Evolutionary conservation across 2,329 filamentous ascomycete species (phyloP).

Genomic region (Pseudogymnoascus sp.): DNA sequence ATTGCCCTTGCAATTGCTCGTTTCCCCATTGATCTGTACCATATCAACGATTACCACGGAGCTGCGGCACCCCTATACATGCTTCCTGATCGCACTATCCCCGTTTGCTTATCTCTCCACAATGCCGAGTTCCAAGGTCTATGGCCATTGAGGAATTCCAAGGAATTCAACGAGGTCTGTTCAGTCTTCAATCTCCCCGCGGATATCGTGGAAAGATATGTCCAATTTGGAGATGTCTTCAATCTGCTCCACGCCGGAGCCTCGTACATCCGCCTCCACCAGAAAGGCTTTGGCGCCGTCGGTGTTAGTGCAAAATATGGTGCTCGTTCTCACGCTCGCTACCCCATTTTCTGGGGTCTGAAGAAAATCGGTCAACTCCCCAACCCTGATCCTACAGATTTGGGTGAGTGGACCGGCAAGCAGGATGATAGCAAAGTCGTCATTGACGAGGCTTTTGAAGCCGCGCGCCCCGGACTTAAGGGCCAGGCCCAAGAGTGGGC

Average conservation of each 20-base stretch:
- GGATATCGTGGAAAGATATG: constrained; percentile 46
- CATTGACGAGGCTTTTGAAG: constrained; percentile 48
- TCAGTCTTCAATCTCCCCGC: constrained; percentile 60
- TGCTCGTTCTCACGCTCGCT: constrained; percentile 55
- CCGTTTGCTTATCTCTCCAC: constrained; percentile 55
- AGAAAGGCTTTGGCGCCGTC: constrained; percentile 59
- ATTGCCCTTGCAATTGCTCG: constrained; percentile 55
- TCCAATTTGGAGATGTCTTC: constrained; percentile 49
- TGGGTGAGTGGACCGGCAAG: constrained; percentile 48
- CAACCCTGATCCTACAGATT: constrained; percentile 56
- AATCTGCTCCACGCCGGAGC: constrained; percentile 58
- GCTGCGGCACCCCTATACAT: constrained; percentile 56
- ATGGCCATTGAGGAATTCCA: constrained; percentile 56
- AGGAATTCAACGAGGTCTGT: constrained; percentile 55
- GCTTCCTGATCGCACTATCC: constrained; percentile 49
- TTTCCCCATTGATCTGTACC: constrained; percentile 56
- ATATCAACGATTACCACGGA: constrained; percentile 60
- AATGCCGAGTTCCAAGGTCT: constrained; percentile 63
- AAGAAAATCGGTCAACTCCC: constrained; percentile 60
- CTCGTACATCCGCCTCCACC: constrained; percentile 57
- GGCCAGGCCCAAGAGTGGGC: constrained; percentile 61
- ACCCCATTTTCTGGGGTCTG: constrained; percentile 61
- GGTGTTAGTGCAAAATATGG: constrained; percentile 63
- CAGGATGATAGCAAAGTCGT: constrained; percentile 39
- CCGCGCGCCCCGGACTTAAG: constrained; percentile 42